These are phyloP conservation scores for Spinellus fusiger DNA, from an alignment of 192 early-diverging fungal genomes.

Conservation along the genomic window DNA sequence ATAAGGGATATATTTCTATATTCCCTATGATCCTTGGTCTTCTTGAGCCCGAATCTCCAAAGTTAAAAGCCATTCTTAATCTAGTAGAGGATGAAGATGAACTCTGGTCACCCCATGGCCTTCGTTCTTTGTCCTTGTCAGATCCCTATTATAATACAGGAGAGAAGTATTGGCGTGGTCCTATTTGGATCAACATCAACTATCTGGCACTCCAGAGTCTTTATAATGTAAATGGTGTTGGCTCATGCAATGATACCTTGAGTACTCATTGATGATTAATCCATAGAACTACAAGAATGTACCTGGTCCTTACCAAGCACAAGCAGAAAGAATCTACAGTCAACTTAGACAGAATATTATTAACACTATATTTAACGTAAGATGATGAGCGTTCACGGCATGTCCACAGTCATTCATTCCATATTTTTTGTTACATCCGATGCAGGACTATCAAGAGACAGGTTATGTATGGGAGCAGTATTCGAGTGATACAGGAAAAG, in stretches of 20 bases:
- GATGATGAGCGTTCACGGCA: background rate
- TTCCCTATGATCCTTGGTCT: conserved; percentile 79
- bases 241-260: background rate
- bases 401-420: background rate
- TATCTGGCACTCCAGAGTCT: conserved; percentile 74
- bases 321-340: conserved; percentile 67
- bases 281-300: conserved; percentile 44
- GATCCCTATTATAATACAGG: conserved; percentile 66
- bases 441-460: conserved; percentile 63
- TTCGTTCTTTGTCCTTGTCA: conserved; percentile 58
- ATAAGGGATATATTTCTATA: conserved; percentile 75
- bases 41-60: conserved; percentile 59
- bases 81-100: conserved; percentile 69
- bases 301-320: conserved; percentile 62
- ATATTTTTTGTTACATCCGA: background rate
- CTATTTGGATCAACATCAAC: conserved; percentile 91
- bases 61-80: conserved; percentile 67
- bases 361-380: conserved; percentile 64
- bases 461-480: conserved; percentile 95
- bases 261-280: background rate
- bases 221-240: conserved; percentile 43
- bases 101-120: conserved; percentile 78
- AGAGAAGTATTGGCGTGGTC: conserved; percentile 95
- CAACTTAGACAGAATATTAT: conserved; percentile 72
- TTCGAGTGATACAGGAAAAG: conserved; percentile 63